phyloP scores from a whole-genome alignment of 2,329 filamentous ascomycete genomes.

The Colletotrichum simmondsii region DNA sequence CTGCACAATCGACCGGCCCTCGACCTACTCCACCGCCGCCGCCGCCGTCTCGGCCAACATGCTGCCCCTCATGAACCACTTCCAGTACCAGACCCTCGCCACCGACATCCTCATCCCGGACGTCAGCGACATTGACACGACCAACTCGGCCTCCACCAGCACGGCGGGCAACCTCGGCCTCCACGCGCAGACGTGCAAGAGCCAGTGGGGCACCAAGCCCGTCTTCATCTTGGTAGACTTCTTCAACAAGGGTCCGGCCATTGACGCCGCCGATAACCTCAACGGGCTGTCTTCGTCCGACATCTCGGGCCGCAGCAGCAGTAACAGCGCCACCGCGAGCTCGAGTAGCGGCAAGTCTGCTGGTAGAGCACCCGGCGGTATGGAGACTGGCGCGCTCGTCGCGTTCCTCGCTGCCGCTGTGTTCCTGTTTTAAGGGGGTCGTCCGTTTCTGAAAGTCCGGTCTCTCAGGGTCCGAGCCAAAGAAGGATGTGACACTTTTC shows the following conservation, averaged over 20 bases:
- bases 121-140: slow-evolving; percentile 67
- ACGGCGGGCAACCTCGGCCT: slow-evolving; percentile 63
- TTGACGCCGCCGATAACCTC: slow-evolving; percentile 74
- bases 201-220: slow-evolving; percentile 71
- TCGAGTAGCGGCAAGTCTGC: slow-evolving; percentile 27
- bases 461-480: neutral
- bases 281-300: slow-evolving; percentile 62
- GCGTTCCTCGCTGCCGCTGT: slow-evolving; percentile 55
- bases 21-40: slow-evolving; percentile 57
- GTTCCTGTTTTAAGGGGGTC: slow-evolving; percentile 45
- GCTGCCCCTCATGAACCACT: slow-evolving; percentile 84
- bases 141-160: slow-evolving; percentile 71
- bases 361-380: slow-evolving; percentile 31
- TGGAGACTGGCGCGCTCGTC: slow-evolving; percentile 52
- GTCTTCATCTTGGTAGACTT: slow-evolving; percentile 84
- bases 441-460: neutral
- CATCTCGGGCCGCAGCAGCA: slow-evolving; percentile 47
- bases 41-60: slow-evolving; percentile 67
- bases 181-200: slow-evolving; percentile 64
- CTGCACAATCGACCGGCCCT: slow-evolving; percentile 76
- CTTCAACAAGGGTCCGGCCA: slow-evolving; percentile 77
- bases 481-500: neutral
- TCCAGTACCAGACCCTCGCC: slow-evolving; percentile 71
- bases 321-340: slow-evolving; percentile 35
- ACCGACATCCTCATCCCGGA: slow-evolving; percentile 70